phyloP scores from a whole-genome alignment of 1,284 basidiomycete species.

The Chalciporus sp. region DNA sequence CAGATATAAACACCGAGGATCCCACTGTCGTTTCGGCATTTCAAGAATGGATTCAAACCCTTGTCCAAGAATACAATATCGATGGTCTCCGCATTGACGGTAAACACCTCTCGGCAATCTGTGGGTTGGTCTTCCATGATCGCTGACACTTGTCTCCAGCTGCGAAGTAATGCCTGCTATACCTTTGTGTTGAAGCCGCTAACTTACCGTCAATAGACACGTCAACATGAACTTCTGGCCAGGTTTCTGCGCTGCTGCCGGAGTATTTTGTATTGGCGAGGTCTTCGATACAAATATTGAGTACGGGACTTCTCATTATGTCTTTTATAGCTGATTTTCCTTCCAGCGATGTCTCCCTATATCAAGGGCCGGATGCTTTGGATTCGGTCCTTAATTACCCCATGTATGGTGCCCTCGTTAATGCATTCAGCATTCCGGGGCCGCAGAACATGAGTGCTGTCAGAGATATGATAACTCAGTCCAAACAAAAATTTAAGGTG shows the following conservation, averaged over 20 bases:
- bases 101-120: constrained; percentile 3
- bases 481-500: constrained; percentile 55
- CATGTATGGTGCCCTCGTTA: constrained; percentile 64
- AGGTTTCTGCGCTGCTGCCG: constrained; percentile 66
- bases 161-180: constrained; percentile 56
- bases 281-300: constrained; percentile 63
- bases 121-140: background rate
- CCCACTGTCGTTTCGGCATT: constrained; percentile 54
- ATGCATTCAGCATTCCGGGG: constrained; percentile 66
- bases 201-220: constrained; percentile 45
- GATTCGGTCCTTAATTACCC: constrained; percentile 76
- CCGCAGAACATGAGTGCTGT: constrained; percentile 63
- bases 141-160: constrained; percentile 34
- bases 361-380: constrained; percentile 53
- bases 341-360: constrained; percentile 34
- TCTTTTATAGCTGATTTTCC: constrained; percentile 9
- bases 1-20: constrained; percentile 77
- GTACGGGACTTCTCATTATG: constrained; percentile 36
- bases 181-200: background rate
- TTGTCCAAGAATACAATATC: constrained; percentile 59
- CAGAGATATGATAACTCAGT: constrained; percentile 51
- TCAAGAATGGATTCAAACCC: constrained; percentile 57
- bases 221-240: constrained; percentile 70
- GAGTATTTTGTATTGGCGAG: constrained; percentile 85
- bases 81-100: constrained; percentile 80